Base-by-base conservation (phyloP, 176 grass and related monocot genomes). In the Aegilops longissima region DNA sequence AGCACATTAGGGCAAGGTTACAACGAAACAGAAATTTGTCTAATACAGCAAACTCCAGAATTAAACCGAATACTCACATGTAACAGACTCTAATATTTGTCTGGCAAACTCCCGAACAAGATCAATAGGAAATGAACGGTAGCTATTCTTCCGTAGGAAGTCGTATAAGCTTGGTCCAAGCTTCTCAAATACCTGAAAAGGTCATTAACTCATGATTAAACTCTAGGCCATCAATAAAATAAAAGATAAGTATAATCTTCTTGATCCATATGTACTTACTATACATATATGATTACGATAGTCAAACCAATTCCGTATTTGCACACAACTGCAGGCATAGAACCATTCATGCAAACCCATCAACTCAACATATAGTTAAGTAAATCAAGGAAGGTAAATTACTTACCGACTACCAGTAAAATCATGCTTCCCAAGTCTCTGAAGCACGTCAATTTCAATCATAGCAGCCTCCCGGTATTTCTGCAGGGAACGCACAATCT, bases 241-340 rank as follows among this genome's bases (percentile, higher is more conserved):
- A 64, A 42, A 78, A 27, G 9, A 78, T 36, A 87, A 81, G 42
- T 56, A 66, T 56, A 80, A 80, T 54, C 54, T 84, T 86, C 78
- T 87, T 86, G 73, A 90, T 86, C 76, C 89, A 93, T 83, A 89
- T 95, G 84, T 94, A 98, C 93, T 98, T 95, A 98, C 96, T 88
- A 98, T 98, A 94, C 96, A 98, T 88, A 94, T 94, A 94, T 98
- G 96, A 91, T 98, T 96, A 92, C 92, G 93, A 93, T 96, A 98
- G 93, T 96, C 96, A 94, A 96, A 98, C 93, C 93, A 98, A 94
- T 95, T 94, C 97, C 88, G 92, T 63, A 98, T 98, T 94, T 96
- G 96, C 93, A 98, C 96, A 98, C 92, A 98, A 87, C 93, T 98
- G 93, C 96, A 96, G 73, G 58, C 78, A 95, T 92, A 92, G 70